phyloP scores from a whole-genome alignment of 2,329 filamentous ascomycete genomes.

The Aspergillus pseudoglaucus region DNA sequence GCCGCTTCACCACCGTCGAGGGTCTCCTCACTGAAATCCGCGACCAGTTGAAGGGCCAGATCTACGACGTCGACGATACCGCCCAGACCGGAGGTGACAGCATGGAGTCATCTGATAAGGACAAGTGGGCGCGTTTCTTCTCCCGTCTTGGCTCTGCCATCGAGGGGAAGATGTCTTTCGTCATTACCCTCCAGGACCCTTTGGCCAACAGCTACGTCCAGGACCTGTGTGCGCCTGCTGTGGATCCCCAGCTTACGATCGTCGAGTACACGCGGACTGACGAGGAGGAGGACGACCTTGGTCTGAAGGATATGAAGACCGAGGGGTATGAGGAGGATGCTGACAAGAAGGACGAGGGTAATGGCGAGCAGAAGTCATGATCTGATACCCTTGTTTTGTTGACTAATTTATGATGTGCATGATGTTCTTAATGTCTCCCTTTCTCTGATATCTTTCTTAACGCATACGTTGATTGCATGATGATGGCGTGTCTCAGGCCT shows the following conservation, averaged over 20 bases:
- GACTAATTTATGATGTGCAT: conserved; percentile 15
- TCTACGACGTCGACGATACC: conserved; percentile 67
- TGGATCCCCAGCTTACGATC: conserved; percentile 73
- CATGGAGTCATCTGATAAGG: conserved; percentile 57
- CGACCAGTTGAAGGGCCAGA: conserved; percentile 78
- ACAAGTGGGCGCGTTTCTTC: conserved; percentile 79
- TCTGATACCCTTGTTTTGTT: conserved; percentile 10
- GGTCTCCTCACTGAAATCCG: conserved; percentile 88
- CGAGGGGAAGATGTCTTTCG: conserved; percentile 71
- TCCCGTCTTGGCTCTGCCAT: conserved; percentile 68
- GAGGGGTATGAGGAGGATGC: conserved; percentile 69
- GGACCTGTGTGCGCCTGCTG: conserved; percentile 69
- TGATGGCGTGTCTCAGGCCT: conserved; percentile 1
- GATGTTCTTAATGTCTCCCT: conserved; percentile 13
- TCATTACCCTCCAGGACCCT: conserved; percentile 76
- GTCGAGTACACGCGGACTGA: conserved; percentile 82
- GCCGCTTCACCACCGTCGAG: conserved; percentile 94
- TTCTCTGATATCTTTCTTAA: conserved; percentile 4
- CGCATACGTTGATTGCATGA: conserved; percentile 4
- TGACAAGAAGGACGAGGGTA: conserved; percentile 13
- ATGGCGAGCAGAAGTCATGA: conserved; percentile 23
- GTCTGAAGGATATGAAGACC: conserved; percentile 84
- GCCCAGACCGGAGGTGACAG: conserved; percentile 66
- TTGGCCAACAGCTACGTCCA: conserved; percentile 92
- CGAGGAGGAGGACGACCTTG: conserved; percentile 90